A percentile compares a stretch with the other conserved stretches of the same genome.
Conservation (phyloP, 495 filamentous ascomycete genomes). For the Neurospora sp. region DNA sequence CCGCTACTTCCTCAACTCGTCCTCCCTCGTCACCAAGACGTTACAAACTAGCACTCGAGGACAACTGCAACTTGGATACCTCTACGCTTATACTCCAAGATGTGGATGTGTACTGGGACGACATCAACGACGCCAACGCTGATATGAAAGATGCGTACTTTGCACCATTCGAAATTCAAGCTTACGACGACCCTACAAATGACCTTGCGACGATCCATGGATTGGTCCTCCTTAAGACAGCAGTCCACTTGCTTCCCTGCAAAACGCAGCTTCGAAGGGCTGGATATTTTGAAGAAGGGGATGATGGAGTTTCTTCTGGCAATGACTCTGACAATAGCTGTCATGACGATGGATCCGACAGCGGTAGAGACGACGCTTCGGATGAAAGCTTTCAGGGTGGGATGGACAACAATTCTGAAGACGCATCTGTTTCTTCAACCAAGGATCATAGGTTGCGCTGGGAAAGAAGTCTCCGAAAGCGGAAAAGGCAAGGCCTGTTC, state of each 20-base stretch:
- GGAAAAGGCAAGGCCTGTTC: background rate
- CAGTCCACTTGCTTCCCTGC: background rate
- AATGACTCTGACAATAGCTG: background rate
- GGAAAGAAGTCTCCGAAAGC: background rate
- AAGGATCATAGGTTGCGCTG: background rate
- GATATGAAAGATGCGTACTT: background rate
- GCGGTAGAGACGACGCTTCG: too few species aligned
- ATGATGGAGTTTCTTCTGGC: background rate
- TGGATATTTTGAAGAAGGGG: background rate
- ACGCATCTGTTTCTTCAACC: too few species aligned
- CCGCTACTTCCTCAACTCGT: background rate
- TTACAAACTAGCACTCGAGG: background rate
- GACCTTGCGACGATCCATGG: background rate
- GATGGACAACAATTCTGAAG: too few species aligned
- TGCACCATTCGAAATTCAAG: background rate
- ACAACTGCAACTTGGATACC: background rate
- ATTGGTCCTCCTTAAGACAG: background rate
- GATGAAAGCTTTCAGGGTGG: too few species aligned
- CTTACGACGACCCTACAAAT: background rate
- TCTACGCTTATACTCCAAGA: background rate
- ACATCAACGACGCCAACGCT: background rate
- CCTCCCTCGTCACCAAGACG: too few species aligned
- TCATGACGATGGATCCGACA: too few species aligned
- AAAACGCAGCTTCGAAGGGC: background rate
- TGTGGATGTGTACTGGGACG: background rate